Base-by-base conservation (phyloP, 805 yeast genomes). In the Pichia pseudocactophila region DNA sequence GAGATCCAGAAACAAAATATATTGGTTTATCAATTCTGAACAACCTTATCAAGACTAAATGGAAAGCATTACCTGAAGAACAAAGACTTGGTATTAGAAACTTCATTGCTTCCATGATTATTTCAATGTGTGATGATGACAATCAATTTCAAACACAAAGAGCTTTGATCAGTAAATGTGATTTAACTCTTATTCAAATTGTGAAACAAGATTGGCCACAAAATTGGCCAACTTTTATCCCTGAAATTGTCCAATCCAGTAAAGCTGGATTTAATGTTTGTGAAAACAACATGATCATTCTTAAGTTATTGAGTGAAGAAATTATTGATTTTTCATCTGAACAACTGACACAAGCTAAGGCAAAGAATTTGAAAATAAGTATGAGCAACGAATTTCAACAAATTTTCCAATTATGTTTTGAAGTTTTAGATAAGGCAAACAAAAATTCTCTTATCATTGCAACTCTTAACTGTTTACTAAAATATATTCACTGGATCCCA, bases 191-290 rank as follows among this genome's bases (percentile, higher is more conserved):
- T 55, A 98, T 92, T 30, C 94, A 89, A 57, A 81, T 92, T 40
- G 76, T 92, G 57, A 92, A 92, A 58, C 97, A 92, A 65, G 99
- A 92, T 61, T 92, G 99, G 99, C 99, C 99, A 28, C 86, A 81
- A 53, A 84, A 89, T 61, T 92, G 99, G 99, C 97, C 97, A 16
- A 84, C 82, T 55, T 92, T 92, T 56, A 83, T 92, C 39, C 96
- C 96, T 15, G 98, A 92, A 61, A 76, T 92, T 43, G 92, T 90
- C 37, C 76, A 73, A 46, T 81, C 95, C 50, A 80, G 94, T 36
- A 76, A 86, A 49, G 78, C 90, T 12, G 81, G 92, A 18, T 78
- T 84, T 62, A 90, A 88, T 56, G 96, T 92, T 40, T 92, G 98
- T 68, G 98, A 92, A 64, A 92, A 92, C 67, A 92, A 92, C 65